A percentile compares a stretch with the other conserved stretches of the same genome.
phyloP scores from a whole-genome alignment of 108 stramenopile species.

The Mayamaea pseudoterrestris region DNA sequence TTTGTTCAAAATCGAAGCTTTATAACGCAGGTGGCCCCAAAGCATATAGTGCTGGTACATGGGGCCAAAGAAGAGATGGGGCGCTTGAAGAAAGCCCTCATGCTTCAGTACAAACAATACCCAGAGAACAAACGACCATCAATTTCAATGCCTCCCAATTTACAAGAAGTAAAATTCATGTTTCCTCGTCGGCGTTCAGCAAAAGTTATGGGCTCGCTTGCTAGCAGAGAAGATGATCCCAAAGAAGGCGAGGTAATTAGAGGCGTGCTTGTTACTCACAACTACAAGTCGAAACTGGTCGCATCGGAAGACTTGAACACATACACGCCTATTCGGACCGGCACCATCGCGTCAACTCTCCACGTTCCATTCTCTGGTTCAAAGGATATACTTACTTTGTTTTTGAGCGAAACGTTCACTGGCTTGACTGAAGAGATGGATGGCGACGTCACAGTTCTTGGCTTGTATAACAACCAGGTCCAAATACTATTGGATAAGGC shows the following conservation, averaged over 20 bases:
- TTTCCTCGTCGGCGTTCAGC: constrained; percentile 81
- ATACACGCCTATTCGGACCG: constrained; percentile 81
- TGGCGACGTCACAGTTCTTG: constrained; percentile 9
- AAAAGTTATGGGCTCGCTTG: constrained; percentile 81
- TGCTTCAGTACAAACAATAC: constrained; percentile 65
- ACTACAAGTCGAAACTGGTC: constrained; percentile 72
- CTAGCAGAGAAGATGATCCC: constrained; percentile 11
- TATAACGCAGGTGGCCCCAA: constrained; percentile 77
- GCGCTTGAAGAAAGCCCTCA: constrained; percentile 71
- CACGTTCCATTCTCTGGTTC: constrained; percentile 82
- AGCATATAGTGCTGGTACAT: constrained; percentile 95
- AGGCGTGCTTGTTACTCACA: constrained; percentile 80
- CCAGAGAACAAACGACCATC: constrained; percentile 78
- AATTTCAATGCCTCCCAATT: constrained; percentile 80
- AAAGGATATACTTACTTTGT: constrained; percentile 54
- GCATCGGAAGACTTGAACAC: constrained; percentile 73
- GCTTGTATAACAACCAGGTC: constrained; percentile 17
- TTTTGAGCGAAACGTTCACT: constrained; percentile 72
- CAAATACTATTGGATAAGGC: constrained; percentile 31
- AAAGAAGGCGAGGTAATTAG: constrained; percentile 53
- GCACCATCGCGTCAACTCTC: constrained; percentile 67
- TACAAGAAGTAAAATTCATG: constrained; percentile 72
- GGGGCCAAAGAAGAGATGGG: constrained; percentile 96
- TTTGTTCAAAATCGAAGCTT: constrained; percentile 91
- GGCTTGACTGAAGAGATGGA: constrained; percentile 39